Evolutionary conservation across 1,284 basidiomycete species (phyloP).

Genomic region (Cutaneotrichosporon sp.): DNA sequence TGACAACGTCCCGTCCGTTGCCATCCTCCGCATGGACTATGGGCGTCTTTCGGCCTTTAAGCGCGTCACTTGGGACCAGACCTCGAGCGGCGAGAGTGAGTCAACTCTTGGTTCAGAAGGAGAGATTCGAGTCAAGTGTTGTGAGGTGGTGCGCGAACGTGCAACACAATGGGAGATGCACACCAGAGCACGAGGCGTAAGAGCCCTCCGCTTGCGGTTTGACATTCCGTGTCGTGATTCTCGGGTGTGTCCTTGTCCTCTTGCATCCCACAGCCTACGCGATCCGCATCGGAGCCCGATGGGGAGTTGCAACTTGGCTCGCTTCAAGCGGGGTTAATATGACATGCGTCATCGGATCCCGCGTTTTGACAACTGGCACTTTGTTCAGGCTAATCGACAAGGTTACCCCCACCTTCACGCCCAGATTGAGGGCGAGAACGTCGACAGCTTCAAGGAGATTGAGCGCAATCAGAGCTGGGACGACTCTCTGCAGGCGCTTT

Average conservation of each 20-base stretch:
- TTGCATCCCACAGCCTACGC: neutral
- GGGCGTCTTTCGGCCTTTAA: conserved; percentile 40
- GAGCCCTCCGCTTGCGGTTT: too few relatives aligned
- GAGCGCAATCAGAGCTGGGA: conserved; percentile 50
- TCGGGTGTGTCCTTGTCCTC: neutral
- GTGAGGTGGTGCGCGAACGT: neutral
- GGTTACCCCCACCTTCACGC: conserved; percentile 55
- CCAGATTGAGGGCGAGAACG: conserved; percentile 56
- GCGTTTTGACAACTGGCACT: neutral
- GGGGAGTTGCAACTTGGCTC: neutral
- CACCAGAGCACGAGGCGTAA: neutral
- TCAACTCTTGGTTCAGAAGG: neutral
- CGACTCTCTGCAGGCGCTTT: conserved; percentile 34
- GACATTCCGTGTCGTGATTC: too few relatives aligned
- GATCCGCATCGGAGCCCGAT: neutral
- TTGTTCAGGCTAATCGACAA: conserved; percentile 7
- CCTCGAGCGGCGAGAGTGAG: conserved; percentile 41
- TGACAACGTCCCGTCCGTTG: conserved; percentile 53
- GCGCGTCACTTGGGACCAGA: conserved; percentile 39
- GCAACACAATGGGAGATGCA: neutral
- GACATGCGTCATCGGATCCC: neutral
- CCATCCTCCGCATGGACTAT: conserved; percentile 57
- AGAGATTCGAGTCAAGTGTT: neutral
- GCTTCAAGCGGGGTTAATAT: neutral
- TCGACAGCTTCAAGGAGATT: conserved; percentile 53